Evolutionary conservation across 1,139 yeast species (phyloP), one percentile per base, ranked within the genome.

Genomic region (Protomyces inouyei): DNA sequence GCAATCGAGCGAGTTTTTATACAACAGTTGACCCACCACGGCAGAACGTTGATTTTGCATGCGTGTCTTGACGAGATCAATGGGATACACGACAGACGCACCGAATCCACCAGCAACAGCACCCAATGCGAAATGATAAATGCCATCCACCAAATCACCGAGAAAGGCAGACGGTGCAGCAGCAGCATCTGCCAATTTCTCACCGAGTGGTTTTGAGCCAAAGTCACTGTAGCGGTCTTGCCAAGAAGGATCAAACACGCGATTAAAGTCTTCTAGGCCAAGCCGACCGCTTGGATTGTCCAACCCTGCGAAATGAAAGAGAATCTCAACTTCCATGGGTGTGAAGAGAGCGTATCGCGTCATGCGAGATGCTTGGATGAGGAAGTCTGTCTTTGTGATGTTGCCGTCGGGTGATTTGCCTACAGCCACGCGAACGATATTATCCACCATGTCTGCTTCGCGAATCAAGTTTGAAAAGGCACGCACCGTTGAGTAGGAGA

Each of bases 81-180:
- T 93, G 54, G 98, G 98, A 74, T 93, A 93, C 55, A 93, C 98
- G n/a, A 88, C 91, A 9, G 97, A 89, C 32, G 98, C 98, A 70
- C 98, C 98, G 76, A 93, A 86, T 73, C 97, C 95, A 67, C 98
- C 98, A 43, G 98, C 98, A 64, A 92, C 81, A 2, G 97, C 91
- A 36, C 98, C 98, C 68, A 93, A 79, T 59, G 88, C 79, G 76
- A 93, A 93, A 67, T 95, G 91, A 77, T 92, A 90, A 64, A 86
- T 81, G 3, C 97, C 89, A 73, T 89, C 96, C 72, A 90, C 87
- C 64, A 93, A 80, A 65, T 77, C 78, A 52, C 73, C 69, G 16
- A 78, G 61, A 67, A 79, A 78, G 40, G 76, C 72, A 23, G 70
- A 68, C 23, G 81, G 80, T 55, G 75, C 75, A 28, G 78, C 78